A percentile compares a stretch with the other conserved stretches of the same genome.
These are phyloP conservation scores for Shiraia sp. DNA, from an alignment of 2,329 filamentous ascomycete species.

Conservation along the genomic window DNA sequence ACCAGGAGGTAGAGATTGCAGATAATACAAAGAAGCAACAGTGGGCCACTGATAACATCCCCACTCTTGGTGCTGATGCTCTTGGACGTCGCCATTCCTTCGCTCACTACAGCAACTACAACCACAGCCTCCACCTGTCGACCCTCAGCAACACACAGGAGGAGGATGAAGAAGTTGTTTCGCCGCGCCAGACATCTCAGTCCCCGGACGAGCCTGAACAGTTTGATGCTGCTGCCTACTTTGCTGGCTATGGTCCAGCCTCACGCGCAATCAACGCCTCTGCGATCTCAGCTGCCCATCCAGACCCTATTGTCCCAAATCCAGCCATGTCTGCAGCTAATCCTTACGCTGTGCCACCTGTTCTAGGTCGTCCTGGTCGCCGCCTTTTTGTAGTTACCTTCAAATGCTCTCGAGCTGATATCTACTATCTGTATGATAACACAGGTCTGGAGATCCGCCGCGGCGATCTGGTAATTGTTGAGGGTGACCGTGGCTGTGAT, in stretches of 20 bases:
- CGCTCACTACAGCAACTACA: constrained; percentile 49
- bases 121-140: constrained; percentile 23
- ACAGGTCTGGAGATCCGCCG: constrained; percentile 88
- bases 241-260: constrained; percentile 41
- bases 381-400: constrained; percentile 86
- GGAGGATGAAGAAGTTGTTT: constrained; percentile 33
- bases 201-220: constrained; percentile 62
- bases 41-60: constrained; percentile 34
- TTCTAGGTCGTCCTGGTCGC: constrained; percentile 35
- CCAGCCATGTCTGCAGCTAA: constrained; percentile 28
- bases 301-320: constrained; percentile 33
- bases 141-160: constrained; percentile 38
- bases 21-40: constrained; percentile 30
- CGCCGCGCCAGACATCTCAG: constrained; percentile 29
- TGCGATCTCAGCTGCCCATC: constrained; percentile 41
- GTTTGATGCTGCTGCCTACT: constrained; percentile 49
- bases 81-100: constrained; percentile 83
- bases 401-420: constrained; percentile 92
- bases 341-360: constrained; percentile 39
- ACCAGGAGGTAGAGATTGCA: constrained; percentile 26
- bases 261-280: constrained; percentile 43
- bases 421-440: constrained; percentile 96
- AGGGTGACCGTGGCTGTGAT: constrained; percentile 94
- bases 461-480: constrained; percentile 94
- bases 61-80: constrained; percentile 23